These are phyloP conservation scores for Davidsoniella virescens DNA, from an alignment of 2,329 filamentous ascomycete genomes.

Conservation along the genomic window DNA sequence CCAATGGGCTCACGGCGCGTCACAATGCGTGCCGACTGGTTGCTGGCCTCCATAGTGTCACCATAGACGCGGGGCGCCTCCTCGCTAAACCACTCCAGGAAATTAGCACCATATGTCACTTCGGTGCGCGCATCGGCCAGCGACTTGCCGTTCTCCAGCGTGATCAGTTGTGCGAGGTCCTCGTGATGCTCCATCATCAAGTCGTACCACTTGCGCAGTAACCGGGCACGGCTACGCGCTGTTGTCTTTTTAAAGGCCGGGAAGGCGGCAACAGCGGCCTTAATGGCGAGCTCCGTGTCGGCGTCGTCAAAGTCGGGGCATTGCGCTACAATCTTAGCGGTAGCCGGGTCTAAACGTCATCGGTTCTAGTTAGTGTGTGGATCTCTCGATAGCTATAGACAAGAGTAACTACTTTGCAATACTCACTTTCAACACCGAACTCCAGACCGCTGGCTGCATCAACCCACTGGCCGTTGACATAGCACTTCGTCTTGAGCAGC, in stretches of 20 bases:
- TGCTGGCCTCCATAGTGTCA: slow-evolving; percentile 36
- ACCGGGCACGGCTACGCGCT: slow-evolving; percentile 40
- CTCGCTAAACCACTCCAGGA: slow-evolving; percentile 49
- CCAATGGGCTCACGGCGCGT: slow-evolving; percentile 22
- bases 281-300: slow-evolving; percentile 55
- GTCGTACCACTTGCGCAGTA: slow-evolving; percentile 50
- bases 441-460: slow-evolving; percentile 53
- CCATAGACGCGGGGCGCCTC: slow-evolving; percentile 38
- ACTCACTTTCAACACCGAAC: slow-evolving; percentile 50
- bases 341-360: slow-evolving; percentile 46
- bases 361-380: not conserved
- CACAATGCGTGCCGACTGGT: slow-evolving; percentile 37
- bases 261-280: slow-evolving; percentile 49
- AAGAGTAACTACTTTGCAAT: not conserved
- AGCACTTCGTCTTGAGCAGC: slow-evolving; percentile 53
- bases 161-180: slow-evolving; percentile 51
- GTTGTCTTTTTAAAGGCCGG: slow-evolving; percentile 43
- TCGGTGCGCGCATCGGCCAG: slow-evolving; percentile 43
- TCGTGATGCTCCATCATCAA: slow-evolving; percentile 49
- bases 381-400: not conserved
- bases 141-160: slow-evolving; percentile 57
- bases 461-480: slow-evolving; percentile 66
- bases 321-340: slow-evolving; percentile 48
- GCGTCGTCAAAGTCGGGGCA: slow-evolving; percentile 56
- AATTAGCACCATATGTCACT: slow-evolving; percentile 39